phyloP scores from a whole-genome alignment of 805 yeast species.

The Ogataea zsoltii region DNA sequence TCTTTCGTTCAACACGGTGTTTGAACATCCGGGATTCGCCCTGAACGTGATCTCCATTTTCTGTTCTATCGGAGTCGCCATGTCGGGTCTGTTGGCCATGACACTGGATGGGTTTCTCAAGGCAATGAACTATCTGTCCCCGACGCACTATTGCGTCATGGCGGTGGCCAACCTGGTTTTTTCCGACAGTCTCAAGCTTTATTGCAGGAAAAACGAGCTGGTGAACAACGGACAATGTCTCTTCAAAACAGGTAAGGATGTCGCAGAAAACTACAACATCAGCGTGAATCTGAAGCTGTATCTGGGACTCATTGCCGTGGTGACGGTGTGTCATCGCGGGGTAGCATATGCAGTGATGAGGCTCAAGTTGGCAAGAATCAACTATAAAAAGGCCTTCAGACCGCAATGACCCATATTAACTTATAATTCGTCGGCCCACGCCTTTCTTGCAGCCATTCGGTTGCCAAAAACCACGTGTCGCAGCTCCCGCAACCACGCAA shows the following conservation, averaged over 20 bases:
- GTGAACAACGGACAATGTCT: conserved; percentile 43
- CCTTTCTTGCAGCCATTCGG: conserved; percentile 67
- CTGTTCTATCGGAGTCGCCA: conserved; percentile 69
- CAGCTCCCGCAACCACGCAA: conserved; percentile 28
- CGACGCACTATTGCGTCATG: conserved; percentile 70
- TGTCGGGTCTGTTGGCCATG: conserved; percentile 84
- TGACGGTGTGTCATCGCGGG: conserved; percentile 43
- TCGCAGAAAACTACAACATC: conserved; percentile 52
- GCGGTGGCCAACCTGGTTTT: conserved; percentile 62
- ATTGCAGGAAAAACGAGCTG: conserved; percentile 40
- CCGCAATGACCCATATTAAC: neutral
- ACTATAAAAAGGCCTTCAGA: neutral
- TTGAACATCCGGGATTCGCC: conserved; percentile 77
- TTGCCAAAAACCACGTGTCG: conserved; percentile 80
- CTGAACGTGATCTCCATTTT: conserved; percentile 68
- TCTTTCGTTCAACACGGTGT: conserved; percentile 71
- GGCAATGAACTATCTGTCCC: conserved; percentile 76
- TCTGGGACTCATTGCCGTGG: conserved; percentile 40
- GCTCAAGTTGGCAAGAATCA: conserved; percentile 25
- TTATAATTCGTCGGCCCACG: conserved; percentile 51
- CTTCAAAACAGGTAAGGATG: conserved; percentile 54
- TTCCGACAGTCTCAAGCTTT: conserved; percentile 45
- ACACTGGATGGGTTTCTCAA: conserved; percentile 68
- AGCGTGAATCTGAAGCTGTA: conserved; percentile 38
- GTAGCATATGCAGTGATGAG: conserved; percentile 36